phyloP scores from a whole-genome alignment of 169 alveolate species.

The Ophryocystis elektroscirrha region DNA sequence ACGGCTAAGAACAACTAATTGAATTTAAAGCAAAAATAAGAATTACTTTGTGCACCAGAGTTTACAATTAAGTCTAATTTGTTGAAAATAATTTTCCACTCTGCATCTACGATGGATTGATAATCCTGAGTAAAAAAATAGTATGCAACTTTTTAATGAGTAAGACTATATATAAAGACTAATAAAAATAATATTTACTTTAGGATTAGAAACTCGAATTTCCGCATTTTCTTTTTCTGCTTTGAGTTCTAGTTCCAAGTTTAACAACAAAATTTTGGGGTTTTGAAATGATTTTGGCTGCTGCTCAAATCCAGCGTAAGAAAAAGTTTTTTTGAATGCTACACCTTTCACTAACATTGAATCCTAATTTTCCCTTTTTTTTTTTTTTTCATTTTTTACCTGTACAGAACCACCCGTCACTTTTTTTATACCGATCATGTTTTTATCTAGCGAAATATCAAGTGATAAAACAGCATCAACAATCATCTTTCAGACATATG shows the following conservation, averaged over 20 bases:
- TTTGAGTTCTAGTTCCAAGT: constrained; percentile 82
- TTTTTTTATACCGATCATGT: constrained; percentile 78
- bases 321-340: constrained; percentile 90
- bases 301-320: constrained; percentile 88
- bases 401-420: constrained; percentile 84
- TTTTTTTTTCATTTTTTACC: not conserved
- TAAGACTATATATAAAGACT: not conserved
- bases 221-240: constrained; percentile 98
- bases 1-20: constrained; percentile 57
- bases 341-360: constrained; percentile 81
- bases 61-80: constrained; percentile 66
- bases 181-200: constrained; percentile 5
- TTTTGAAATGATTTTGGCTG: constrained; percentile 74
- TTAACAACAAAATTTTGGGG: constrained; percentile 74
- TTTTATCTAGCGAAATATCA: constrained; percentile 64
- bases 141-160: not conserved
- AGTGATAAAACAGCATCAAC: constrained; percentile 79
- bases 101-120: constrained; percentile 88
- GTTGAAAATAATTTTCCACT: constrained; percentile 81
- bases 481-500: constrained; percentile 34
- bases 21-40: constrained; percentile 1
- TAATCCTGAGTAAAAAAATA: constrained; percentile 38
- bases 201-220: constrained; percentile 61
- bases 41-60: constrained; percentile 61
- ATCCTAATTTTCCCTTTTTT: constrained; percentile 25